Conservation (phyloP, 2,329 filamentous ascomycete species). For the Alternaria burnsii region DNA sequence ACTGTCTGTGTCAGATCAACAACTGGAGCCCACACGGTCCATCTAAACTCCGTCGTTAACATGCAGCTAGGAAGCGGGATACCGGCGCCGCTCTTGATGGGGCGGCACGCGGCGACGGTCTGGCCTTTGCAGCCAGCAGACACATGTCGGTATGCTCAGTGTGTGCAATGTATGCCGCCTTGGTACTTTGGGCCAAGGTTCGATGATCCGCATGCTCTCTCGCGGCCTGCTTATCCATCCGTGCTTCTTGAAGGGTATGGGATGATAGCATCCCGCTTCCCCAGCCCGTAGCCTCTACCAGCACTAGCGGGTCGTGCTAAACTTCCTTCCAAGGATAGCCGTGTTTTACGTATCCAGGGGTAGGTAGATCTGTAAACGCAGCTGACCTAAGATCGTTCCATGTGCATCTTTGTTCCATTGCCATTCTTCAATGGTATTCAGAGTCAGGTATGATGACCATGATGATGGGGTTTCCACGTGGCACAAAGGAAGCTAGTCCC, state of each 20-base stretch:
- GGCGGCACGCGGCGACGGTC: conserved; percentile 4
- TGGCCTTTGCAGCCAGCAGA: not conserved
- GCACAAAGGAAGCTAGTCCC: not conserved
- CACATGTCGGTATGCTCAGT: not conserved
- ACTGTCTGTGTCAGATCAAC: conserved; percentile 8
- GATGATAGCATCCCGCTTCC: conserved; percentile 12
- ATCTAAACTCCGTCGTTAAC: conserved; percentile 9
- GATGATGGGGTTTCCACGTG: not conserved
- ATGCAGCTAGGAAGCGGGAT: conserved; percentile 18
- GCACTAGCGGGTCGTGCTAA: conserved; percentile 1
- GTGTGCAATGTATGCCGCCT: not conserved
- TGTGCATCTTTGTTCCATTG: not conserved
- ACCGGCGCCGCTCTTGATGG: conserved; percentile 11
- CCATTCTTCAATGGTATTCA: not conserved
- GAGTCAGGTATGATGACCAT: not conserved
- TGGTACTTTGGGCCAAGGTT: not conserved
- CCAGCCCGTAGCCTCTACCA: conserved; percentile 12
- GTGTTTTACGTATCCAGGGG: conserved; percentile 3
- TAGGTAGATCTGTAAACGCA: conserved; percentile 5
- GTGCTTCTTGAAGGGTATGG: conserved; percentile 1
- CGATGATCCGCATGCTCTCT: not conserved
- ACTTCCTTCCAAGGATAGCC: conserved; percentile 1
- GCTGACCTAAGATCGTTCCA: not conserved
- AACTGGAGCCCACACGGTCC: conserved; percentile 7
- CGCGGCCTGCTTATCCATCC: conserved; percentile 4